Base-by-base conservation (phyloP, 2,329 filamentous ascomycete species). In the Lasiodiplodia theobromae region DNA sequence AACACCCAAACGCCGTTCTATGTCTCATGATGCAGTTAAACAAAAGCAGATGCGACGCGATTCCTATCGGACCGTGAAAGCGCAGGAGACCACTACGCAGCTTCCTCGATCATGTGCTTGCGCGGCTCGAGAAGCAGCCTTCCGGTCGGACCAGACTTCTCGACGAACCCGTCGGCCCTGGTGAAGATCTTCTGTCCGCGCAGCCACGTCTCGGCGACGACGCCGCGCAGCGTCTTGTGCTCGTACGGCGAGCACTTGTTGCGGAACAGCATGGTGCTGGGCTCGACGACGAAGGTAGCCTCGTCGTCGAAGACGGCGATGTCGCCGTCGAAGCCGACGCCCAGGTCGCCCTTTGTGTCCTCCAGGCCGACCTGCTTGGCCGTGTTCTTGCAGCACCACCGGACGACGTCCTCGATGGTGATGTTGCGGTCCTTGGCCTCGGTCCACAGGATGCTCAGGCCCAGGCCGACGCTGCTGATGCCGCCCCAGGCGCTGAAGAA, bases 401-500 rank as follows among this genome's bases (percentile, higher is more conserved):
- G 86, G 2, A 95, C 94, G 16, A 98, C 90, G 75, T 97, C 92
- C 69, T 92, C 84, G 25, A 97, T 83, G 49, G 84, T 84, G 66
- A 85, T 82, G 79, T 82, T 69, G 78, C 78, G 53, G 87, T 86
- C 71, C 88, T 76, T 86, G 84, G 92, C 86, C 54, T 93, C 89
- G 0, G 93, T 94, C 89, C 94, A 91, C 6, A 99, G 86, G 72
- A 99, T 97, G 4, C 93, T 93, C 4, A 99, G 86, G 0, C 96
- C 96, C 1, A 99, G 87, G 0, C 96, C 96, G 21, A 99, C 95
- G 4, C 92, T 96, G 4, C 92, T 95, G 75, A 99, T 97, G 16
- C 96, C 96, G 66, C 96, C 96, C 96, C 96, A 99, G 0, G 94
- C 94, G 4, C 91, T 89, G 82, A 98, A 96, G 86, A 99, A 98